A percentile compares a stretch with the other conserved stretches of the same genome.
Evolutionary conservation across 1,284 basidiomycete genomes (phyloP).

Genomic region (Moesziomyces globuligerus): DNA sequence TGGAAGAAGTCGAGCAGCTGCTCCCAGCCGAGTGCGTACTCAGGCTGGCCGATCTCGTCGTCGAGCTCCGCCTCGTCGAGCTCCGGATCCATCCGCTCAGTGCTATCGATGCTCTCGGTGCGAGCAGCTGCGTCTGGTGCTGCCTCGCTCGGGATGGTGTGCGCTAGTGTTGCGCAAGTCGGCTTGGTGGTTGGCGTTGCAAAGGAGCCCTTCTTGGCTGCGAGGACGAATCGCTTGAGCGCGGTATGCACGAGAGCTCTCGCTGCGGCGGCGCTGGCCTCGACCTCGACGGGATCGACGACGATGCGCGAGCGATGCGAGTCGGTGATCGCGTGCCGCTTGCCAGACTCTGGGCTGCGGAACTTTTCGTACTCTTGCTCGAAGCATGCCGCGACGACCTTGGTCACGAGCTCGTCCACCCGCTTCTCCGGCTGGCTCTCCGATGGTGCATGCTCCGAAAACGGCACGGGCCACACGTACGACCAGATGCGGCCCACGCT

Average conservation of each 20-base stretch:
- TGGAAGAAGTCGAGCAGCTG: constrained; percentile 19
- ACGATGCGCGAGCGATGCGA: constrained; percentile 19
- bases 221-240: constrained; percentile 10
- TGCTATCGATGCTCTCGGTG: no score
- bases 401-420: constrained; percentile 11
- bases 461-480: constrained; percentile 16
- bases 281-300: constrained; percentile 18
- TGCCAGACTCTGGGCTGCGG: constrained; percentile 19
- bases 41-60: constrained; percentile 7
- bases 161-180: no score
- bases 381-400: constrained; percentile 20
- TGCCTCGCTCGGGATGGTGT: background rate
- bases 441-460: constrained; percentile 9
- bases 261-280: constrained; percentile 24
- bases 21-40: constrained; percentile 12
- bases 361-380: constrained; percentile 28
- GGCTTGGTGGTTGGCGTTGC: background rate
- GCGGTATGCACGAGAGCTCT: constrained; percentile 20
- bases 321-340: constrained; percentile 13
- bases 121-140: background rate
- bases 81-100: background rate
- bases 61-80: constrained; percentile 14
- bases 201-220: constrained; percentile 17
- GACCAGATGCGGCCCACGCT: constrained; percentile 6
- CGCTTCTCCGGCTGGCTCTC: constrained; percentile 3